Evolutionary conservation across 2,329 filamentous ascomycete species (phyloP).

Genomic region (Aureobasidium leucospermi): DNA sequence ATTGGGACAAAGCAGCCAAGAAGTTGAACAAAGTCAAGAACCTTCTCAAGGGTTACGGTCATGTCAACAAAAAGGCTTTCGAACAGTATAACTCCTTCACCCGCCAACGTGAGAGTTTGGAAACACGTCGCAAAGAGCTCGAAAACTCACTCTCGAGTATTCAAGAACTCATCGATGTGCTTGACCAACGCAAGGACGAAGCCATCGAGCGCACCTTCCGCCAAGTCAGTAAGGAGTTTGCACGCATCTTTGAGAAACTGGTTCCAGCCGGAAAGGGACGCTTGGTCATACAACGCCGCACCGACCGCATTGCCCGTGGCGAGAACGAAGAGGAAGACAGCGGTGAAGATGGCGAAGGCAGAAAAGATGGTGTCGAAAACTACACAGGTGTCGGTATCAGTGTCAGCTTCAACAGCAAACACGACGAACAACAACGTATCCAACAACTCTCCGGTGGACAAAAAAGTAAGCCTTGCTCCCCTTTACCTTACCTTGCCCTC

Average conservation of each 20-base stretch:
- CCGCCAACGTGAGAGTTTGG: conserved; percentile 78
- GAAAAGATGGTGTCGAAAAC: conserved; percentile 66
- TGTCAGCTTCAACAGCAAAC: conserved; percentile 97
- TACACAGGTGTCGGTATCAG: conserved; percentile 95
- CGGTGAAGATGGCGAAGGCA: conserved; percentile 27
- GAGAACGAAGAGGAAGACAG: conserved; percentile 54
- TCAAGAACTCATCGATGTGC: conserved; percentile 81
- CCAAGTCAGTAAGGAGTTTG: conserved; percentile 90
- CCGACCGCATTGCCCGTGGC: conserved; percentile 57
- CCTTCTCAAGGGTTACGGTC: conserved; percentile 88
- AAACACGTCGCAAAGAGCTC: conserved; percentile 76
- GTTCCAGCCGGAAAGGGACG: conserved; percentile 89
- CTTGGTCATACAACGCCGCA: conserved; percentile 85
- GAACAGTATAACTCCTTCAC: conserved; percentile 99
- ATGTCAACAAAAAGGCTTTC: conserved; percentile 99
- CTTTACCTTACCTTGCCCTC: no score
- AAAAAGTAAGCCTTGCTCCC: conserved; percentile 62
- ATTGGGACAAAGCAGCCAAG: conserved; percentile 57
- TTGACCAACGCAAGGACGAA: conserved; percentile 94
- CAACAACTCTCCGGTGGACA: conserved; percentile 95
- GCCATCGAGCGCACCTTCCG: conserved; percentile 98
- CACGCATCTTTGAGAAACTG: conserved; percentile 86
- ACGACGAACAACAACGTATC: conserved; percentile 96
- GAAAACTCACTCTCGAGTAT: conserved; percentile 82
- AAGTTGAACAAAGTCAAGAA: conserved; percentile 87